Percentiles rank a stretch among this genome's conserved stretches.
Conservation (phyloP, 495 filamentous ascomycete genomes). For the Aspergillus egyptiacus region DNA sequence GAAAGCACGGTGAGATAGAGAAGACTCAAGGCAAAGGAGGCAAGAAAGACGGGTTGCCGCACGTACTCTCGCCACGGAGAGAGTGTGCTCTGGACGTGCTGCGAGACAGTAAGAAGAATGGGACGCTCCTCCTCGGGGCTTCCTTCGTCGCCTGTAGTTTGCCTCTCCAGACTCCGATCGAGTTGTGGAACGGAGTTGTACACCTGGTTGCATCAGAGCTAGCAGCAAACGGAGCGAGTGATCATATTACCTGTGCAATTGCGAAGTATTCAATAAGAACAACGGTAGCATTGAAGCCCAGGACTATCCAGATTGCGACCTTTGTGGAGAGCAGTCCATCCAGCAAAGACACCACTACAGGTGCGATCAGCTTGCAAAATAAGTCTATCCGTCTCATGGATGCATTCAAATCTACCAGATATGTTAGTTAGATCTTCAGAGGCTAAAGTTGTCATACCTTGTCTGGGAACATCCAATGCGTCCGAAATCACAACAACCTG, state of each 20-base stretch:
- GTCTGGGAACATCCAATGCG: slow-evolving; percentile 31
- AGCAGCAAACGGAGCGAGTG: background rate
- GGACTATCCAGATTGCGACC: slow-evolving; percentile 44
- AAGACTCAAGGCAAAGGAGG: slow-evolving; percentile 49
- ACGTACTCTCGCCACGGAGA: slow-evolving; percentile 38
- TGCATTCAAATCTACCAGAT: slow-evolving; percentile 46
- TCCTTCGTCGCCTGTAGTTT: background rate
- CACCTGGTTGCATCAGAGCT: slow-evolving; percentile 20
- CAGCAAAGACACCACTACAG: slow-evolving; percentile 52
- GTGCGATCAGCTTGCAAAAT: slow-evolving; percentile 62
- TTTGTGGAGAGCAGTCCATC: slow-evolving; percentile 36
- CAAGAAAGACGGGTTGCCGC: slow-evolving; percentile 39
- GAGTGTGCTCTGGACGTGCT: slow-evolving; percentile 11
- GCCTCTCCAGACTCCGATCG: slow-evolving; percentile 10
- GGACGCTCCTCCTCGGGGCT: background rate
- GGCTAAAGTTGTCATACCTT: background rate
- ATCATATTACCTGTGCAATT: slow-evolving; percentile 43
- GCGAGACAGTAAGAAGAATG: background rate
- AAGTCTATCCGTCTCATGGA: slow-evolving; percentile 68
- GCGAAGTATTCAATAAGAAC: slow-evolving; percentile 52
- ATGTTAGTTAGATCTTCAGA: background rate
- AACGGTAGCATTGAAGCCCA: slow-evolving; percentile 34
- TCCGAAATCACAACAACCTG: slow-evolving; percentile 43
- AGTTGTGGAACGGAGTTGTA: slow-evolving; percentile 38
- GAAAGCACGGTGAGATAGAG: slow-evolving; percentile 56